phyloP scores from a whole-genome alignment of 2,329 filamentous ascomycete species.

The Scedosporium boydii region DNA sequence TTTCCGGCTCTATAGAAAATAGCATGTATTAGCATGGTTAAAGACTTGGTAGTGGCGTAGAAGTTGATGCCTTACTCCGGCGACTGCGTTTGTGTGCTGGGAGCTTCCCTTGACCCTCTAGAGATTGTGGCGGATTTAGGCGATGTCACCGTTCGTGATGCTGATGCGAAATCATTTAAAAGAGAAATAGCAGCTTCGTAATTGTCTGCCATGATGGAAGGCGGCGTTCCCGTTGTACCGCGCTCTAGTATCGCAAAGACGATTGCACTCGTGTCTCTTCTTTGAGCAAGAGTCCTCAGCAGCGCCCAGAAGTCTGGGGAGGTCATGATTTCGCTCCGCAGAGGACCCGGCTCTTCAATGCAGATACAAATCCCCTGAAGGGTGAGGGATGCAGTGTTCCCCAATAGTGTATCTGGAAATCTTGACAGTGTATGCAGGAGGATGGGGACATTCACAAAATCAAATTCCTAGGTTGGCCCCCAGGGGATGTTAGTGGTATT shows the following conservation, averaged over 20 bases:
- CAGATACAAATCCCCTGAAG: constrained; percentile 73
- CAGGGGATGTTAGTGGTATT: constrained; percentile 15
- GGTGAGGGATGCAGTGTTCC: constrained; percentile 65
- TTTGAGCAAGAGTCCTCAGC: constrained; percentile 62
- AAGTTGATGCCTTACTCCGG: neutral
- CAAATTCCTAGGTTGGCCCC: constrained; percentile 55
- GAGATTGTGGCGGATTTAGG: neutral
- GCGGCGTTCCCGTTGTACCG: constrained; percentile 62
- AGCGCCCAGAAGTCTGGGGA: constrained; percentile 97
- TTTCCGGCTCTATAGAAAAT: neutral
- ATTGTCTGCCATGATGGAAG: constrained; percentile 87
- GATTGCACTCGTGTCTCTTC: constrained; percentile 59
- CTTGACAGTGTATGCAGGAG: constrained; percentile 86
- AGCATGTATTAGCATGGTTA: neutral
- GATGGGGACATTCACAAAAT: constrained; percentile 85
- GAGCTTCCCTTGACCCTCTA: neutral
- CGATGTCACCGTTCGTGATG: constrained; percentile 18
- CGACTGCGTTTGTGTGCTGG: neutral
- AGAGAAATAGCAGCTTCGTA: constrained; percentile 81
- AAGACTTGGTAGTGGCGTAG: neutral
- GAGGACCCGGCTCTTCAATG: constrained; percentile 63
- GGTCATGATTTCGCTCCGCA: constrained; percentile 88
- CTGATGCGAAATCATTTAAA: constrained; percentile 81
- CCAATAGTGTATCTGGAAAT: constrained; percentile 68
- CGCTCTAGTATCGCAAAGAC: constrained; percentile 84